Evolutionary conservation across 352 stramenopile species (phyloP).

Genomic region (Globisporangium recalcitrans): DNA sequence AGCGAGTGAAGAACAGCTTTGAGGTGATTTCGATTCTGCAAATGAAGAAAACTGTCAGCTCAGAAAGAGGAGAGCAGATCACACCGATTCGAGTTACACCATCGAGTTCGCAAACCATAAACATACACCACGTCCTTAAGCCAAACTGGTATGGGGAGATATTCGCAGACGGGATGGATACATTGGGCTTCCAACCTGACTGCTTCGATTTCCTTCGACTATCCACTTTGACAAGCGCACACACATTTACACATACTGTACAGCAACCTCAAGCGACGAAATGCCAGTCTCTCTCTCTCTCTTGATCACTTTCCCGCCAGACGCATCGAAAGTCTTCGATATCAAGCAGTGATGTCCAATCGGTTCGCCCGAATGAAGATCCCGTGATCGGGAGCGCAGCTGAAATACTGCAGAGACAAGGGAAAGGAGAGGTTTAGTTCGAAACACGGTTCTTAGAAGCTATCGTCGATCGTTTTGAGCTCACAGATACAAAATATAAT

Average conservation of each 20-base stretch:
- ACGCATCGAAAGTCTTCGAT: background rate
- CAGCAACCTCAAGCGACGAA: background rate
- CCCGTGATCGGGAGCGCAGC: slow-evolving; percentile 41
- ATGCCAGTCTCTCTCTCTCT: background rate
- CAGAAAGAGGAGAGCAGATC: background rate
- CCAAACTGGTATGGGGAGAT: background rate
- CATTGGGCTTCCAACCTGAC: background rate
- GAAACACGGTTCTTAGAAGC: background rate
- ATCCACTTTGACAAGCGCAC: background rate
- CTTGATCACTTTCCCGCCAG: background rate
- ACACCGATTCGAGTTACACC: background rate
- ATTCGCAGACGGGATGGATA: background rate
- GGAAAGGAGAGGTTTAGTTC: background rate
- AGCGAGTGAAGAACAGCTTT: background rate
- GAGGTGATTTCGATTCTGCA: background rate
- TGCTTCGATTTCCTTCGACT: background rate
- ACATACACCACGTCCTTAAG: background rate
- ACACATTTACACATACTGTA: background rate
- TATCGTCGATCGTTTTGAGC: background rate
- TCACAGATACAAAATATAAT: background rate
- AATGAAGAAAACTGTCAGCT: background rate
- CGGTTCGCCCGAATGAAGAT: slow-evolving; percentile 69
- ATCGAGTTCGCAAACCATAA: background rate
- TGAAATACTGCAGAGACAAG: slow-evolving; percentile 46
- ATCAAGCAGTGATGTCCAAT: slow-evolving; percentile 31